Evolutionary conservation across 805 yeast genomes (phyloP).

Genomic region (Schizosaccharomyces pombe): DNA sequence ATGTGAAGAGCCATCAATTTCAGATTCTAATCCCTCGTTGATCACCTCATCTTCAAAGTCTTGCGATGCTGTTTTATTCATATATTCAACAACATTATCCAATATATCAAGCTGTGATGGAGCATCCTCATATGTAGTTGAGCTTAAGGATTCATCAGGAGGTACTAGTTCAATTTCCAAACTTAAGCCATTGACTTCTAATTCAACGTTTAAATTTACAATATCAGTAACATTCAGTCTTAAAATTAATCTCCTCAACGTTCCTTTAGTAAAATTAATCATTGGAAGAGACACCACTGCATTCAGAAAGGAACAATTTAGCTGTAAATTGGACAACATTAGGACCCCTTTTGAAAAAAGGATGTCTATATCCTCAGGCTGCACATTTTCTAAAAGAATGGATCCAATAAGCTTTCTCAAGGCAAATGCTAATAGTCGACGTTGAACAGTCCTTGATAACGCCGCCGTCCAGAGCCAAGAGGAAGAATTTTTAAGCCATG

Average conservation of each 20-base stretch:
- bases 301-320: not conserved
- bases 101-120: not conserved
- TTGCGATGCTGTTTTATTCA: not conserved
- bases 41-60: not conserved
- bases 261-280: not conserved
- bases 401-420: not conserved
- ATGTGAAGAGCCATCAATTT: not conserved
- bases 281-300: not conserved
- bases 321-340: not conserved
- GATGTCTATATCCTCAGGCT: not conserved
- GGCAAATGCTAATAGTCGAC: slow-evolving; percentile 1
- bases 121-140: not conserved
- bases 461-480: slow-evolving; percentile 1
- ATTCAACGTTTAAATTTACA: not conserved
- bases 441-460: not conserved
- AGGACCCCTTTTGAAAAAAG: not conserved
- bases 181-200: not conserved
- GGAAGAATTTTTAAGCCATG: not conserved
- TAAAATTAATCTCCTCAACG: not conserved
- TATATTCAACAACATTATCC: not conserved
- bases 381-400: not conserved
- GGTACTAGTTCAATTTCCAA: not conserved
- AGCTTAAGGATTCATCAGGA: not conserved
- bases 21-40: not conserved
- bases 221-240: not conserved